Conservation (phyloP, 2,329 filamentous ascomycete species). For the Fusarium burgessii region DNA sequence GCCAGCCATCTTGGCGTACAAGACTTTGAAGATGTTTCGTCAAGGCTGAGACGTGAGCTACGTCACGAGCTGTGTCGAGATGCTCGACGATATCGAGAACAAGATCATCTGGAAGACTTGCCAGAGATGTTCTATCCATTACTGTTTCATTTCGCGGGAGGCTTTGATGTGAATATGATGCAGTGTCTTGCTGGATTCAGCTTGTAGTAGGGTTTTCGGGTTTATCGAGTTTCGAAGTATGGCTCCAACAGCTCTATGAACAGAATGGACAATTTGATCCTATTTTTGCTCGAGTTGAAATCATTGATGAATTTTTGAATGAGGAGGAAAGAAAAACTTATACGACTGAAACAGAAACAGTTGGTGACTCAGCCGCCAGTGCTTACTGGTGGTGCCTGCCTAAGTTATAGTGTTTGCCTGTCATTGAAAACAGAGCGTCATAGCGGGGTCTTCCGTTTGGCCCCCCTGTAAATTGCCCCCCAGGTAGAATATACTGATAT, state of each 20-base stretch:
- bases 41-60: conserved; percentile 56
- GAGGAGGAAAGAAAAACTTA: background rate
- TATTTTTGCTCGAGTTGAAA: background rate
- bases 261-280: background rate
- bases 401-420: background rate
- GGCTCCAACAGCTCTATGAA: background rate
- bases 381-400: conserved; percentile 8
- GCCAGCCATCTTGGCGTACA: conserved; percentile 61
- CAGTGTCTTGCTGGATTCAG: background rate
- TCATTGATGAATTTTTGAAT: background rate
- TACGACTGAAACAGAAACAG: conserved; percentile 7
- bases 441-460: conserved; percentile 20
- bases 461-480: too few species aligned
- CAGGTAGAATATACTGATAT: too few species aligned
- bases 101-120: conserved; percentile 62
- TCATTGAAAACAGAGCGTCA: conserved; percentile 6
- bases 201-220: background rate
- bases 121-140: conserved; percentile 51
- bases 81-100: conserved; percentile 61
- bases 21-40: conserved; percentile 56
- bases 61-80: conserved; percentile 62
- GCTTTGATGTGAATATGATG: conserved; percentile 6
- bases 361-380: conserved; percentile 1
- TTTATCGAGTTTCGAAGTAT: background rate
- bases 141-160: conserved; percentile 27